phyloP scores from a whole-genome alignment of 148 eudicot species.

The Polygonum aviculare region DNA sequence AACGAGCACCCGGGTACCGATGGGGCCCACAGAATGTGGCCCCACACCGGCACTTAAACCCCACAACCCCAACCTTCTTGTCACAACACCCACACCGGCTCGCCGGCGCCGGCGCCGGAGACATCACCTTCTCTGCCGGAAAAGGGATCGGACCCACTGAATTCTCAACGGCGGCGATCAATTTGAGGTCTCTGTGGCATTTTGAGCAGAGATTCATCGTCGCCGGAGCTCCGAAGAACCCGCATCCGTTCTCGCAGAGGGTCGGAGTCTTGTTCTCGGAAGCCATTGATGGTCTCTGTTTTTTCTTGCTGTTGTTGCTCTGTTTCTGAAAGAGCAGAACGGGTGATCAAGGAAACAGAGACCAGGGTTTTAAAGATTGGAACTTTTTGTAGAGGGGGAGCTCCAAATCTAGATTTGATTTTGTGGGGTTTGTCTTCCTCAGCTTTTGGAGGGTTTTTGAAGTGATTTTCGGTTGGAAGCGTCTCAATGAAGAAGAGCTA shows the following conservation, averaged over 20 bases:
- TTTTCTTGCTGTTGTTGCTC: background rate
- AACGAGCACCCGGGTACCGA: conserved; percentile 41
- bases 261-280: conserved; percentile 38
- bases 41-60: conserved; percentile 54
- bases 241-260: conserved; percentile 52
- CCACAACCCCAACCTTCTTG: conserved; percentile 48
- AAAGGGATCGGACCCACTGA: conserved; percentile 10
- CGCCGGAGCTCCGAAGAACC: conserved; percentile 50
- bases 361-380: background rate
- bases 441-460: background rate
- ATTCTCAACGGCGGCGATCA: conserved; percentile 25
- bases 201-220: conserved; percentile 49
- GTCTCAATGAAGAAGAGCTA: background rate
- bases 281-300: conserved; percentile 16
- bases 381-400: background rate
- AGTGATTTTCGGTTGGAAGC: background rate
- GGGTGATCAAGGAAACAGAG: background rate
- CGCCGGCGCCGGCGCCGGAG: background rate
- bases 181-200: conserved; percentile 30
- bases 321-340: background rate
- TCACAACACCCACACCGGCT: conserved; percentile 39
- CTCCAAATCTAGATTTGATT: background rate
- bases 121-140: background rate
- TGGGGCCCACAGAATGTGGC: conserved; percentile 45
- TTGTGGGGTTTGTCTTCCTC: background rate